These are phyloP conservation scores for Plenodomus tracheiphilus DNA, from an alignment of 2,329 filamentous ascomycete genomes.

Conservation along the genomic window DNA sequence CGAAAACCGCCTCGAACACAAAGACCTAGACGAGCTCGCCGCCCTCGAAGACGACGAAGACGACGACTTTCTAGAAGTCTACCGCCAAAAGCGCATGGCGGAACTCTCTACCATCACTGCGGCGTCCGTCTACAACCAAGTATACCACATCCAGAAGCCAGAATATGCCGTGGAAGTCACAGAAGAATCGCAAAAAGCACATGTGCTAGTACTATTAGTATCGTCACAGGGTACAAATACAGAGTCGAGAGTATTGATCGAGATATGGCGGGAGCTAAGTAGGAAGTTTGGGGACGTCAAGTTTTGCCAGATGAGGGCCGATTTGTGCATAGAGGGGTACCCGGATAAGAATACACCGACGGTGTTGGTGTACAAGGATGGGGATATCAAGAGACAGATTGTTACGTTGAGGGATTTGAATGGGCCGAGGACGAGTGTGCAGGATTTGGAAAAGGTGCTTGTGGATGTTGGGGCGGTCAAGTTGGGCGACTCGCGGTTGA, in stretches of 20 bases:
- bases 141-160: conserved; percentile 92
- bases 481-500: conserved; percentile 75
- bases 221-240: conserved; percentile 77
- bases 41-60: conserved; percentile 96
- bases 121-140: conserved; percentile 81
- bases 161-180: conserved; percentile 92
- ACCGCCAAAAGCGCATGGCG: conserved; percentile 80
- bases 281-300: conserved; percentile 90
- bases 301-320: conserved; percentile 92
- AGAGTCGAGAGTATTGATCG: conserved; percentile 80
- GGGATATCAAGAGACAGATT: conserved; percentile 87
- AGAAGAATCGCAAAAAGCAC: conserved; percentile 74
- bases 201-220: conserved; percentile 77
- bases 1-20: conserved; percentile 90
- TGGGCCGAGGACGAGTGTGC: conserved; percentile 52
- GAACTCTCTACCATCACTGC: conserved; percentile 77
- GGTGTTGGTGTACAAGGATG: conserved; percentile 87
- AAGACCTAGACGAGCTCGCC: conserved; percentile 90
- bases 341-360: conserved; percentile 94
- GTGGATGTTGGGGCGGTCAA: conserved; percentile 81
- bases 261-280: conserved; percentile 85
- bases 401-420: conserved; percentile 83
- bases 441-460: conserved; percentile 77
- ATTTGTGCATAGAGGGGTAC: conserved; percentile 95
- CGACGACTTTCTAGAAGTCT: conserved; percentile 84